Percentiles rank a stretch among this genome's conserved stretches.
Conservation (phyloP, 2,329 filamentous ascomycete genomes). For the Aspergillaceae sp. region DNA sequence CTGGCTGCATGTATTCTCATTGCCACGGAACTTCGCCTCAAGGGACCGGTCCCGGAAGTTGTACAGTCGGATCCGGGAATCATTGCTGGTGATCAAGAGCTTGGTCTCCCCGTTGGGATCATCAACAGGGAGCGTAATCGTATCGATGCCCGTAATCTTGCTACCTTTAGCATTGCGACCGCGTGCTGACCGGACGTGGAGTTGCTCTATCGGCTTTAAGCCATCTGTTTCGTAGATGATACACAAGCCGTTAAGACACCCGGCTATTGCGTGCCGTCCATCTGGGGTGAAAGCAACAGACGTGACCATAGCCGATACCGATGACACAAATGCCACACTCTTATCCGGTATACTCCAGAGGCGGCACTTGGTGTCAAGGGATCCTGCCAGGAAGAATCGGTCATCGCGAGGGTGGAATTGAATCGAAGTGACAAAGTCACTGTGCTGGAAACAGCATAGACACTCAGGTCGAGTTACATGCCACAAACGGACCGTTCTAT, state of each 20-base stretch:
- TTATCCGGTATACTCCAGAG: constrained; percentile 98
- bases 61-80: constrained; percentile 85
- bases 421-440: constrained; percentile 89
- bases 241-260: constrained; percentile 74
- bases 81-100: constrained; percentile 85
- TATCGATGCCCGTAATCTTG: constrained; percentile 92
- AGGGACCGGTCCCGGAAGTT: constrained; percentile 75
- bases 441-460: constrained; percentile 87
- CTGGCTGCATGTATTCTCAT: constrained; percentile 82
- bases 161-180: constrained; percentile 93
- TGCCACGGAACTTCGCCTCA: constrained; percentile 83
- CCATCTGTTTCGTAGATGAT: constrained; percentile 91
- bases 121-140: constrained; percentile 52
- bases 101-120: constrained; percentile 61
- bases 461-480: constrained; percentile 79
- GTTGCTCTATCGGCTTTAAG: constrained; percentile 70
- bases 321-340: constrained; percentile 71
- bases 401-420: constrained; percentile 92
- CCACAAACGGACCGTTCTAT: constrained; percentile 93
- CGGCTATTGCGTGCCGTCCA: constrained; percentile 80
- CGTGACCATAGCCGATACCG: constrained; percentile 79
- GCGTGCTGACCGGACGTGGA: constrained; percentile 85
- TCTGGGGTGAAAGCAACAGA: constrained; percentile 91
- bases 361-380: constrained; percentile 75
- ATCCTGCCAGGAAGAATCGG: constrained; percentile 91